Evolutionary conservation across 352 stramenopile species (phyloP).

Genomic region (Phytopythium vexans): DNA sequence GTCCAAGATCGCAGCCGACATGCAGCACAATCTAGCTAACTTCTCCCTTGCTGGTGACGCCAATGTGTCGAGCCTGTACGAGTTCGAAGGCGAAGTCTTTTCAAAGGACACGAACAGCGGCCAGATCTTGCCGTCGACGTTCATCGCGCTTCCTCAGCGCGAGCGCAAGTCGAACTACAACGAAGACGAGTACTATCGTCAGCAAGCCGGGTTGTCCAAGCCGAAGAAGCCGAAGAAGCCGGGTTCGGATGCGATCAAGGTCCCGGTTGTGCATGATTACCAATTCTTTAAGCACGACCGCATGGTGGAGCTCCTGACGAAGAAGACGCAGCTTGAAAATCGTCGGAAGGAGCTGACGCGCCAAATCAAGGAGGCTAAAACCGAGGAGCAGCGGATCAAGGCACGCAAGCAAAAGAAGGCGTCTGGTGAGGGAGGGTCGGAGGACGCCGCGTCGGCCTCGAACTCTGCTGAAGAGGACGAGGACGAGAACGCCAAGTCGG

Average conservation of each 20-base stretch:
- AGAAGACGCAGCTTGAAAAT: slow-evolving; percentile 89
- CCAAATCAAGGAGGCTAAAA: slow-evolving; percentile 81
- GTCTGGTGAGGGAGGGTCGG: slow-evolving; percentile 43
- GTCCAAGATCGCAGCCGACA: slow-evolving; percentile 85
- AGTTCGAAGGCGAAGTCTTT: slow-evolving; percentile 89
- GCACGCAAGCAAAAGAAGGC: slow-evolving; percentile 65
- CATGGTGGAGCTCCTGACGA: slow-evolving; percentile 83
- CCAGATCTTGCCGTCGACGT: slow-evolving; percentile 86
- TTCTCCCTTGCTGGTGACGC: slow-evolving; percentile 92
- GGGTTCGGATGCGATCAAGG: slow-evolving; percentile 84
- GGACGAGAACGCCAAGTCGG: slow-evolving; percentile 47
- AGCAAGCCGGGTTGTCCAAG: slow-evolving; percentile 78
- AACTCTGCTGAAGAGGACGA: slow-evolving; percentile 68
- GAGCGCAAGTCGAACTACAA: slow-evolving; percentile 94
- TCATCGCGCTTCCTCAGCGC: slow-evolving; percentile 82
- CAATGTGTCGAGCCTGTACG: slow-evolving; percentile 81
- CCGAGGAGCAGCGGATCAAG: slow-evolving; percentile 77
- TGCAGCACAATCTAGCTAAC: slow-evolving; percentile 95
- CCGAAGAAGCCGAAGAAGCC: slow-evolving; percentile 87
- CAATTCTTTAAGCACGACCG: slow-evolving; percentile 93
- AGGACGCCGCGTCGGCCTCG: slow-evolving; percentile 39
- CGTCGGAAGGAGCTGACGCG: slow-evolving; percentile 80
- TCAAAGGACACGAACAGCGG: slow-evolving; percentile 84
- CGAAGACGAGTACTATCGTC: slow-evolving; percentile 96
- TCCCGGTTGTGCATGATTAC: slow-evolving; percentile 92